Base-by-base conservation (phyloP, 2,329 filamentous ascomycete species). In the Fusarium siculi region DNA sequence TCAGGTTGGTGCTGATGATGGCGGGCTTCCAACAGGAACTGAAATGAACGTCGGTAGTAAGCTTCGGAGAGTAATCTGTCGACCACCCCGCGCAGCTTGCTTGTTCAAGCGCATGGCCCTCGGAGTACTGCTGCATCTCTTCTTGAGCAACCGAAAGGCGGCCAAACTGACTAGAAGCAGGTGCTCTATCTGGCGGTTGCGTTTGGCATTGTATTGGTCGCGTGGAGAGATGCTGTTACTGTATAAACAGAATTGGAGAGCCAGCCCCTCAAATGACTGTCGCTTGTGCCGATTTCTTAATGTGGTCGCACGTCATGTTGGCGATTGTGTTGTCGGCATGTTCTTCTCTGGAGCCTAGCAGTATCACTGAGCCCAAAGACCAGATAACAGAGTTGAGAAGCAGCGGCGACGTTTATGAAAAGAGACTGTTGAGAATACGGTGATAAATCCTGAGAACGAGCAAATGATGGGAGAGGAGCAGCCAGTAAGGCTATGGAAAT, bases 101-200 rank as follows among this genome's bases (percentile, higher is more conserved):
- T 43, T 7, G 6, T 8, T 43, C n/a, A 23, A 43, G n/a, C 0
- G n/a, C 15, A 5, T 18, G 15, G 5, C 9, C 7, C 12, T 5
- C 7, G 0, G 4, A 43, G 9, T 1, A 43, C 15, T 0, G n/a
- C n/a, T 43, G 5, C 7, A 10, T 23, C n/a, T 42, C 12, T 23
- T 9, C 5, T 11, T 11, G 15, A 16, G 42, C n/a, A 43, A 10
- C 15, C 6, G 8, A 43, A 2, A 8, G 42, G 42, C 23, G 15
- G 18, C 10, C 15, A 18, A 11, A n/a, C 1, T 43, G 10, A 23
- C n/a, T 23, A 5, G 4, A 18, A 18, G 4, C 15, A 43, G 10
- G n/a, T n/a, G n/a, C 5, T 5, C 6, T 43, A n/a, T 23, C 40
- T 43, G 14, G 14, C 12, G 32, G 32, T 15, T 34, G 32, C 5